Evolutionary conservation across 2,329 filamentous ascomycete species (phyloP), one percentile per base, ranked within the genome.

Genomic region (Pseudocercospora macadamiae): DNA sequence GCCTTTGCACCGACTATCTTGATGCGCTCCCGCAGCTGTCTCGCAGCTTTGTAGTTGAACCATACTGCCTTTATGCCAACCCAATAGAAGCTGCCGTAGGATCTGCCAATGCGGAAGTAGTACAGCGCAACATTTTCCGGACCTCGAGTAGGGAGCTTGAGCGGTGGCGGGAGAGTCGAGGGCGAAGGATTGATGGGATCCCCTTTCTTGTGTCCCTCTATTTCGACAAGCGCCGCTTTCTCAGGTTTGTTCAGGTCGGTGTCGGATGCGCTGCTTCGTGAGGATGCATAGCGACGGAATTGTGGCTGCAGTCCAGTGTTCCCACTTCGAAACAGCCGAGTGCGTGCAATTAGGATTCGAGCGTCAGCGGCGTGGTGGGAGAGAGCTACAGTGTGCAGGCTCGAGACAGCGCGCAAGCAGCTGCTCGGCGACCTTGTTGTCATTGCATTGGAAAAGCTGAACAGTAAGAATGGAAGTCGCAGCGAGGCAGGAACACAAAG

Each of bases 31-130:
- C 83, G 81, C 66, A 82, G 64, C 4, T 69, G 55, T 5, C 73
- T 75, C 0, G 79, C 73, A 8, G 77, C 69, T 57, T 78, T 76
- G 64, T 81, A 79, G 64, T 96, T 96, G 59, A 79, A 76, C 72
- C 86, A 86, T 52, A 96, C 86, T 67, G 89, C 86, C 70, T 87
- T 86, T 28, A 96, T 76, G 16, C 93, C 93, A 1, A 85, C 82
- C 76, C 95, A 96, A 85, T 97, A 97, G 83, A 97, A 97, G 32
- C 76, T 75, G 8, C 89, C 67, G 75, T 96, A 96, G 52, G 89
- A 86, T 72, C 89, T 89, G 62, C 91, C 93, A 25, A 87, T 77
- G 42, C 76, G 72, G 69, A 84, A 83, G 62, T 85, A 79, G 76
- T 89, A 84, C 16, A 75, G 74, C 55, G 83, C 71, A 18, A 77